These are phyloP conservation scores for Stromatinia cepivora DNA, from an alignment of 2,329 filamentous ascomycete genomes.

Conservation along the genomic window DNA sequence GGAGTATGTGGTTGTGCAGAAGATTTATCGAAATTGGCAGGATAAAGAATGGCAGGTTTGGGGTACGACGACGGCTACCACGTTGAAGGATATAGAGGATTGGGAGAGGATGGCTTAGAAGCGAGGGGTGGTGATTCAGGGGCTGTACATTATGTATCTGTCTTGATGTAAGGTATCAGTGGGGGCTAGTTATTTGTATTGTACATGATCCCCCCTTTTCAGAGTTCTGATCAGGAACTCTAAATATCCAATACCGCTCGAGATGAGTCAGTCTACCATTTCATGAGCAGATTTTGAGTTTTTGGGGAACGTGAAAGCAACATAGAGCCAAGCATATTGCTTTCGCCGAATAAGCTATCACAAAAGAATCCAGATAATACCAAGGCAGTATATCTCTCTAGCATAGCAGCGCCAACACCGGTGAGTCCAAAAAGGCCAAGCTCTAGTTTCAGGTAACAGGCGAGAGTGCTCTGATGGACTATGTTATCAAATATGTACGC, in stretches of 20 bases:
- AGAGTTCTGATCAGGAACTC: neutral
- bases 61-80: conserved; percentile 60
- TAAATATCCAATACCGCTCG: neutral
- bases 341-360: neutral
- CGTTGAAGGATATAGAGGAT: conserved; percentile 40
- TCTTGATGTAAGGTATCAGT: conserved; percentile 3
- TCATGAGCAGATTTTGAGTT: neutral
- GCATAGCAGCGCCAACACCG: neutral
- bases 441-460: neutral
- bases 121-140: neutral
- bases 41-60: conserved; percentile 61
- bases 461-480: neutral
- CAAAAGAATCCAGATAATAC: neutral
- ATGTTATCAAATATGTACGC: no score
- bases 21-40: conserved; percentile 46
- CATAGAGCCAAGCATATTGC: neutral
- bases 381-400: neutral
- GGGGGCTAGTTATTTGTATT: neutral
- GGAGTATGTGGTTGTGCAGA: conserved; percentile 66
- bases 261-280: neutral
- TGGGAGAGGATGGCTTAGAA: conserved; percentile 16
- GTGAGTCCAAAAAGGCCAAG: neutral
- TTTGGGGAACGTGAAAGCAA: neutral
- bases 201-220: neutral
- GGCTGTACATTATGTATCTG: conserved; percentile 8